Conservation (phyloP, 169 alveolate genomes). For the Prorocentrum cordatum region DNA sequence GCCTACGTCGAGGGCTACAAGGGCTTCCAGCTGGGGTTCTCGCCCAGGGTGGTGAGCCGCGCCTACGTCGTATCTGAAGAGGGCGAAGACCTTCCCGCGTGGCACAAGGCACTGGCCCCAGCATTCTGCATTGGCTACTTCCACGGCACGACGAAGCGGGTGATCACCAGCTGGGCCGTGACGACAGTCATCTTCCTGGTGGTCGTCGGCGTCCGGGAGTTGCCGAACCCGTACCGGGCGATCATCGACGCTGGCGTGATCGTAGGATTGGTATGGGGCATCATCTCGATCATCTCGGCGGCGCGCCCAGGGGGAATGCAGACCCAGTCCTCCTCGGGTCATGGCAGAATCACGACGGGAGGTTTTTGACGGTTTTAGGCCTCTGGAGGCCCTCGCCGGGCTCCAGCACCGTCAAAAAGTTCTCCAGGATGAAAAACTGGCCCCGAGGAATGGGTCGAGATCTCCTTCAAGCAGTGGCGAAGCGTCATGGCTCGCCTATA, state of each 20-base stretch:
- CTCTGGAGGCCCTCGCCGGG: no score
- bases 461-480: no score
- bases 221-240: slow-evolving; percentile 53
- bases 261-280: slow-evolving; percentile 54
- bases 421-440: no score
- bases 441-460: no score
- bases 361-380: no score
- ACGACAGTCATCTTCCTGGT: slow-evolving; percentile 31
- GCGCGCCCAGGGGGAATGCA: no score
- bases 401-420: no score
- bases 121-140: slow-evolving; percentile 46
- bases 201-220: slow-evolving; percentile 19
- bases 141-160: slow-evolving; percentile 45
- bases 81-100: background rate
- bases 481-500: no score
- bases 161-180: slow-evolving; percentile 21
- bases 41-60: slow-evolving; percentile 58
- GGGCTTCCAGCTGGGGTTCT: slow-evolving; percentile 50
- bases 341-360: no score
- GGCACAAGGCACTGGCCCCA: slow-evolving; percentile 39
- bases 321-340: no score
- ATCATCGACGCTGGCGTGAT: slow-evolving; percentile 55
- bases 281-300: no score
- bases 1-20: slow-evolving; percentile 62
- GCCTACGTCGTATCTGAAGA: slow-evolving; percentile 35